These are phyloP conservation scores for Gnomoniopsis sp. DNA, from an alignment of 2,329 filamentous ascomycete species.

Conservation along the genomic window DNA sequence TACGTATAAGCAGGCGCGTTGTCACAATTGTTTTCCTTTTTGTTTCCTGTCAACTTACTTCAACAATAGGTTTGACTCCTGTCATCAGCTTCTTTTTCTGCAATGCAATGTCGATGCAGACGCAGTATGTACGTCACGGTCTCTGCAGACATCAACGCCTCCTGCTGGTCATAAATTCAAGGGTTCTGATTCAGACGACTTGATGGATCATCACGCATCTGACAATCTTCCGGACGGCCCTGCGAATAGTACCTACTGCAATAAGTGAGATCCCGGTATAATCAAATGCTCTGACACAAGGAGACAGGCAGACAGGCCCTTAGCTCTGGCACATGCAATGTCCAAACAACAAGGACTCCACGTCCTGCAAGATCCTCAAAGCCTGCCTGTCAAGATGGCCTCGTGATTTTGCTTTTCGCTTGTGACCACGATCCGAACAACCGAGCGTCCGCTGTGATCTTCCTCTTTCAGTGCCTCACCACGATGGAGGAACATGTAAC, in stretches of 20 bases:
- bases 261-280: background rate
- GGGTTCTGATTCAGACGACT: background rate
- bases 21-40: too few relatives aligned
- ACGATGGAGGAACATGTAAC: constrained; percentile 5
- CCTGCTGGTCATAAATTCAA: background rate
- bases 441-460: background rate
- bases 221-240: background rate
- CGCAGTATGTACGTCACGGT: constrained; percentile 6
- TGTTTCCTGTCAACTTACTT: background rate
- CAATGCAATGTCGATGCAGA: constrained; percentile 15
- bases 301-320: background rate
- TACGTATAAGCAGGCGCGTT: too few relatives aligned
- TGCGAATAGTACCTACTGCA: background rate
- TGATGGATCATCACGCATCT: background rate
- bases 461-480: background rate
- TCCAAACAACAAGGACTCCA: background rate
- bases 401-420: constrained; percentile 6
- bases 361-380: too few relatives aligned
- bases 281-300: background rate
- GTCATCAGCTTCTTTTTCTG: background rate
- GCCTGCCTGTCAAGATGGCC: background rate
- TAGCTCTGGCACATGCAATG: background rate
- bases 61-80: background rate
- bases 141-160: background rate
- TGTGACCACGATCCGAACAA: constrained; percentile 3